These are phyloP conservation scores for Infundibulicybe gibba DNA, from an alignment of 768 basidiomycete species.

Conservation along the genomic window DNA sequence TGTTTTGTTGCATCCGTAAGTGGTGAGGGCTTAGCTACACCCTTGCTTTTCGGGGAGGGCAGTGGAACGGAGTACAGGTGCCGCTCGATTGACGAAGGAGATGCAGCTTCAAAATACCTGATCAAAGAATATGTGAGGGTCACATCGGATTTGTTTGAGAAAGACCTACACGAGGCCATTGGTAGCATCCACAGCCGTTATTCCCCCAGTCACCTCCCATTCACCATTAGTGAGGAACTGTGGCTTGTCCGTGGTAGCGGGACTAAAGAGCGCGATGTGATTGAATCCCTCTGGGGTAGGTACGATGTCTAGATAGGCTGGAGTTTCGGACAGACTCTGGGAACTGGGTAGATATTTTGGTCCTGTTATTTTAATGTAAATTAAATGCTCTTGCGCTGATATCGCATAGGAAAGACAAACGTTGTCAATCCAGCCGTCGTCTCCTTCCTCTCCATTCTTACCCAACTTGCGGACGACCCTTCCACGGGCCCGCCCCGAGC, in stretches of 20 bases:
- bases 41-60: constrained; percentile 41
- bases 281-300: constrained; percentile 81
- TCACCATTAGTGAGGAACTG: constrained; percentile 81
- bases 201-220: constrained; percentile 85
- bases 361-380: constrained; percentile 31
- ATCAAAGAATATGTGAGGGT: constrained; percentile 7
- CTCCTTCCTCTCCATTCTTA: constrained; percentile 79
- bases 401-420: constrained; percentile 38
- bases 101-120: constrained; percentile 89
- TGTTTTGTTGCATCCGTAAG: constrained; percentile 51
- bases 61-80: constrained; percentile 80
- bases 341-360: constrained; percentile 61
- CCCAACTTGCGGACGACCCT: constrained; percentile 75
- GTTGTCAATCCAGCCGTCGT: constrained; percentile 92
- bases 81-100: constrained; percentile 76
- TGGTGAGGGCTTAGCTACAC: constrained; percentile 35
- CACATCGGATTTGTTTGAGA: too few species aligned
- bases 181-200: constrained; percentile 67
- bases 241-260: constrained; percentile 64
- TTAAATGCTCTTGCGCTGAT: background rate
- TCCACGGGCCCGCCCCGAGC: constrained; percentile 31
- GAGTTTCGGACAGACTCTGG: constrained; percentile 36
- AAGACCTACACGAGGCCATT: constrained; percentile 67
- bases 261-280: constrained; percentile 90
- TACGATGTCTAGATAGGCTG: constrained; percentile 88